A percentile compares a stretch with the other conserved stretches of the same genome.
Evolutionary conservation across 257 asterid species (phyloP).

Genomic region (Ligustrum vulgare): DNA sequence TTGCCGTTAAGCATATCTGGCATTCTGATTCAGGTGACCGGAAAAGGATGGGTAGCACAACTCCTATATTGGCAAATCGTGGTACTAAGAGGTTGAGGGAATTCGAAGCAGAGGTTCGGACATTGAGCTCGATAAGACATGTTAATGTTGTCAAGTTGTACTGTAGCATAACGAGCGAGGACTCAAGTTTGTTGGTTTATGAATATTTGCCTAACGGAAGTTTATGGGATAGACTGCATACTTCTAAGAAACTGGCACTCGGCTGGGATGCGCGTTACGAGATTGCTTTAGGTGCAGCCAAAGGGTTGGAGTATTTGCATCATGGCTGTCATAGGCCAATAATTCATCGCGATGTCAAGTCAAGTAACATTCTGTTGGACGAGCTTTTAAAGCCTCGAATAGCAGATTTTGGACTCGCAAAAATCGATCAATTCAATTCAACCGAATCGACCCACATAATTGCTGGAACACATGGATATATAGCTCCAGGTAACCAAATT

Average conservation of each 20-base stretch:
- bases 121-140: slow-evolving; percentile 80
- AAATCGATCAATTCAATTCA: slow-evolving; percentile 48
- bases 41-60: slow-evolving; percentile 29
- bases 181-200: slow-evolving; percentile 81
- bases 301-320: slow-evolving; percentile 86
- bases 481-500: slow-evolving; percentile 73
- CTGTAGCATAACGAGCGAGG: slow-evolving; percentile 83
- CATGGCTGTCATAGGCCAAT: slow-evolving; percentile 74
- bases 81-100: slow-evolving; percentile 41
- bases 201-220: slow-evolving; percentile 96
- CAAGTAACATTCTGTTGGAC: slow-evolving; percentile 88
- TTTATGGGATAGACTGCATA: slow-evolving; percentile 78
- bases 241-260: slow-evolving; percentile 44
- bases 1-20: slow-evolving; percentile 79
- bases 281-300: slow-evolving; percentile 83
- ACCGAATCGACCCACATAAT: slow-evolving; percentile 64
- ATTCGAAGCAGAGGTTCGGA: slow-evolving; percentile 78
- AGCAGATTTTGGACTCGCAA: slow-evolving; percentile 93
- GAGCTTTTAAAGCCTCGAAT: slow-evolving; percentile 70
- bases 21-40: slow-evolving; percentile 31
- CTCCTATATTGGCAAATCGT: slow-evolving; percentile 50
- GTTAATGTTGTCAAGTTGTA: slow-evolving; percentile 81
- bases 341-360: slow-evolving; percentile 88
- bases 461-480: slow-evolving; percentile 91
- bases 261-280: slow-evolving; percentile 82